These are phyloP conservation scores for Ogataea ganodermae DNA, from an alignment of 805 yeast genomes.

Conservation along the genomic window DNA sequence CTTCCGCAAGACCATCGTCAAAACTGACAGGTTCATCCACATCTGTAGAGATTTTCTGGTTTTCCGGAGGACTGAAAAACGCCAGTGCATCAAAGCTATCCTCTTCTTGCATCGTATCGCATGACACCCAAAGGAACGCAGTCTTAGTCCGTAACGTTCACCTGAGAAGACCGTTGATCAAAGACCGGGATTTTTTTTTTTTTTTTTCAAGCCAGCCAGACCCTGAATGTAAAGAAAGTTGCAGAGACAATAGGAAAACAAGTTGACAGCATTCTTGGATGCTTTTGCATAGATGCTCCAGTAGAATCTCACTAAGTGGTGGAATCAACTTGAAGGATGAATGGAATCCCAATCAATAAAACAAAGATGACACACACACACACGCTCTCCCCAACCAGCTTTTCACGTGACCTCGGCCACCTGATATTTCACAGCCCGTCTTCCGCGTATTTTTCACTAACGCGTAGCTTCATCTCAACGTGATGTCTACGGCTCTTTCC, in stretches of 20 bases:
- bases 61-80: conserved; percentile 17
- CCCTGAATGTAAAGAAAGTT: not conserved
- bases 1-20: not conserved
- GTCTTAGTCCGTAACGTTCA: too few species aligned
- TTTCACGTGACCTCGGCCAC: not conserved
- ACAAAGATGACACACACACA: too few species aligned
- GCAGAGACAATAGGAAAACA: not conserved
- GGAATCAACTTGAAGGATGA: too few species aligned
- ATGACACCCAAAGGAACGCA: not conserved
- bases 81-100: conserved; percentile 27
- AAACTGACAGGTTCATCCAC: conserved; percentile 13
- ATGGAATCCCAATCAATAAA: too few species aligned
- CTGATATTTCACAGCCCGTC: not conserved
- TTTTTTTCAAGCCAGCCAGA: too few species aligned
- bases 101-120: not conserved
- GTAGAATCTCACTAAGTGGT: not conserved
- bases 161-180: too few species aligned
- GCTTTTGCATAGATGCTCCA: not conserved
- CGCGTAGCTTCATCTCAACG: conserved; percentile 5
- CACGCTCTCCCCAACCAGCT: too few species aligned
- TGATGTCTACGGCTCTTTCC: not conserved
- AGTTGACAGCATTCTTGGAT: not conserved
- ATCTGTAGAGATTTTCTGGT: conserved; percentile 19
- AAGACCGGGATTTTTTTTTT: not conserved
- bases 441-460: conserved; percentile 1